Evolutionary conservation across 441 rosid genomes (phyloP).

Genomic region (Manihot esculenta): DNA sequence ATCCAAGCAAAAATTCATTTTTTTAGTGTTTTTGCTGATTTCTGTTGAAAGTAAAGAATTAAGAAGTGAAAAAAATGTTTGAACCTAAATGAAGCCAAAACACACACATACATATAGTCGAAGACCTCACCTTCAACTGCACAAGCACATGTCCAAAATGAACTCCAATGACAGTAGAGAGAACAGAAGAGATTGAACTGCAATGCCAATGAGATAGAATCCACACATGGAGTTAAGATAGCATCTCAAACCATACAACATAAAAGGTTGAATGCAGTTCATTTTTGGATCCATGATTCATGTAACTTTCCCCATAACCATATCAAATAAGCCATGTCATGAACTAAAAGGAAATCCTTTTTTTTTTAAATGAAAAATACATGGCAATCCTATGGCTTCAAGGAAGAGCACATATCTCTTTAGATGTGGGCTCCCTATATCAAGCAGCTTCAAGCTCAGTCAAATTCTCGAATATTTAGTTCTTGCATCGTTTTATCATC

Average conservation of each 20-base stretch:
- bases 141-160: slow-evolving; percentile 81
- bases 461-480: neutral
- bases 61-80: neutral
- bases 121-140: slow-evolving; percentile 55
- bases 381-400: neutral
- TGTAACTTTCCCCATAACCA: neutral
- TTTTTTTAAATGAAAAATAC: neutral
- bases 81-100: neutral
- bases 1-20: no score
- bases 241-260: neutral
- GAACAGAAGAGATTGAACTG: slow-evolving; percentile 77
- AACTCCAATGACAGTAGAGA: slow-evolving; percentile 73
- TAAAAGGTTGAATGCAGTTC: neutral
- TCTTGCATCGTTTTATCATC: slow-evolving; percentile 1
- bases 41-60: no score
- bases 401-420: neutral
- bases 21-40: no score
- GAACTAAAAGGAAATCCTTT: neutral
- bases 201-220: slow-evolving; percentile 19
- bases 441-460: neutral
- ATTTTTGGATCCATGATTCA: neutral
- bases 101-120: neutral
- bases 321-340: neutral
- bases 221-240: slow-evolving; percentile 1
- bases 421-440: neutral